Percentiles rank a stretch among this genome's conserved stretches.
Evolutionary conservation across 164 flowering plant genomes (phyloP).

Genomic region (Cinnamomum micranthum): DNA sequence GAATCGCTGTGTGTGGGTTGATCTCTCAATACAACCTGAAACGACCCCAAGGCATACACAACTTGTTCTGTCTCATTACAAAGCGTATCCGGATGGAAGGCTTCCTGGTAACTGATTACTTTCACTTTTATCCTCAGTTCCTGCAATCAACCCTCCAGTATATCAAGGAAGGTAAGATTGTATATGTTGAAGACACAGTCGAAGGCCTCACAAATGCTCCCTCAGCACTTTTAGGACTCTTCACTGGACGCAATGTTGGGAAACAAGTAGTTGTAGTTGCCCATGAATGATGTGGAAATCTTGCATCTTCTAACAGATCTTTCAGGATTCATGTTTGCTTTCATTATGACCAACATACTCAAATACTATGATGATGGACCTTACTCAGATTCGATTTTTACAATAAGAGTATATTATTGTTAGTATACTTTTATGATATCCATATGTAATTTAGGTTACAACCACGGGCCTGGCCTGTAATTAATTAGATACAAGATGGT

Average conservation of each 20-base stretch:
- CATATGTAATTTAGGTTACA: too few relatives aligned
- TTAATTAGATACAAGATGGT: too few relatives aligned
- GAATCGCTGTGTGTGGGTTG: conserved; percentile 30
- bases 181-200: conserved; percentile 25
- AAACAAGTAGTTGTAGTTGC: conserved; percentile 28
- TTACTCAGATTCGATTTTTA: too few relatives aligned
- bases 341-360: too few relatives aligned
- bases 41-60: conserved; percentile 27
- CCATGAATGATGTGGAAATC: conserved; percentile 7
- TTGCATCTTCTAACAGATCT: too few relatives aligned
- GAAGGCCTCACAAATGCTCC: conserved; percentile 32
- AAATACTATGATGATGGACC: too few relatives aligned
- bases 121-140: conserved; percentile 28
- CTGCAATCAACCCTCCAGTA: conserved; percentile 23
- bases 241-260: conserved; percentile 24
- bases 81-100: conserved; percentile 35
- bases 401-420: too few relatives aligned
- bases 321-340: too few relatives aligned
- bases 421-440: too few relatives aligned
- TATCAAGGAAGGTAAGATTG: conserved; percentile 27
- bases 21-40: conserved; percentile 38
- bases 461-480: too few relatives aligned
- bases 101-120: conserved; percentile 21
- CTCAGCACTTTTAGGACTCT: conserved; percentile 23
- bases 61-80: conserved; percentile 19